Evolutionary conservation across 2,329 filamentous ascomycete species (phyloP), one percentile per base, ranked within the genome.

Genomic region (Pestalotiopsis sp.): DNA sequence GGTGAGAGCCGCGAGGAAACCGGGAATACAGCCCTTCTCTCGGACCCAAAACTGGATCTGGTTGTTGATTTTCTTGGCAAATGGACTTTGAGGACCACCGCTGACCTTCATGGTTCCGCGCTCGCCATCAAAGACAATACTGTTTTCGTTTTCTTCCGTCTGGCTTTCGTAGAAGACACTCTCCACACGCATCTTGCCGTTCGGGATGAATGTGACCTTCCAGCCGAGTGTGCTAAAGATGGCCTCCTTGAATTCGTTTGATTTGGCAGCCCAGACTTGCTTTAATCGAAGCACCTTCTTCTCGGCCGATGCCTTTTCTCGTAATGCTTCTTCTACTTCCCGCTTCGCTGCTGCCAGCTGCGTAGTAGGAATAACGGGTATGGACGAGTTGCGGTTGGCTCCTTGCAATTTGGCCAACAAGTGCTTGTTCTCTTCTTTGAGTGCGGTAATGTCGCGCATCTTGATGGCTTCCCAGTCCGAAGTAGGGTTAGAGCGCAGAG

Each of bases 21-120:
- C 95, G 4, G 95, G 95, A 70, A 98, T 97, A 78, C 95, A 95
- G 60, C 94, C 94, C 82, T 94, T 90, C 74, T 96, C 94, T 75
- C 97, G 89, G 1, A 98, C 95, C 95, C 96, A 99, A 79, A 97
- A 98, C 71, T 94, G 91, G 75, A 98, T 95, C 78, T 94, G 88
- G 75, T 93, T 92, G 71, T 88, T 88, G 70, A 99, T 97, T 79
- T 94, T 91, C 66, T 88, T 82, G 1, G 94, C 96, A 80, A 99
- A 99, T 13, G 89, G 86, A 76, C 93, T 97, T 76, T 92, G 88
- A 1, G 94, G 93, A 0, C 96, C 96, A 1, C 96, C 96, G 40
- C 91, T 93, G 67, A 99, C 92, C 85, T 99, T 99, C 96, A 99
- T 99, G 1, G 94, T 98, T 7, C 95, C 96, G 68, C 92, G 90